Evolutionary conservation across 768 basidiomycete species (phyloP), one percentile per base, ranked within the genome.

Genomic region (Lentinula sp.): DNA sequence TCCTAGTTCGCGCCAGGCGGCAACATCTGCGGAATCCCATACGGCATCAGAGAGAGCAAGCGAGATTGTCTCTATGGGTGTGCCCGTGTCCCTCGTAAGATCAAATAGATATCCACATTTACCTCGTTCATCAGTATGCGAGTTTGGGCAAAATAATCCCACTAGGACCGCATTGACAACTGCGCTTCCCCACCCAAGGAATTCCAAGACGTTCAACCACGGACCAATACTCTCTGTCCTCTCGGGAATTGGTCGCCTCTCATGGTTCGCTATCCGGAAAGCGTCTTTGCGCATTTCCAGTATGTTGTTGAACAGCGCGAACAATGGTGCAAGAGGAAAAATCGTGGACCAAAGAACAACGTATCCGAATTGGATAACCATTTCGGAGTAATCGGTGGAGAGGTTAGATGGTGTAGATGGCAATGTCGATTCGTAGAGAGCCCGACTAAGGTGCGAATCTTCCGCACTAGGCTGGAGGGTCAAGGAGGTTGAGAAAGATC

Each of bases 331-430:
- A 16, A 98, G 77, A 2, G 95, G 93, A 94, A 95, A 98, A 61
- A 95, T 92, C 34, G 92, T 87, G 50, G 87, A 91, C 93, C 95
- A 98, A 21, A 98, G 77, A 7, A 85, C 86, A 34, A 98, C 86
- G 69, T 96, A 95, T 0, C 96, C 95, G 70, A 96, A 97, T 68
- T 95, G 93, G 8, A 90, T 89, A 15, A 91, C 91, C 95, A 99
- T 98, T 76, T 99, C 97, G 67, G 85, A 86, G 73, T 96, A 99
- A 74, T 98, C 96, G 57, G 78, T 83, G 67, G 93, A 95, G 5
- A 89, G 76, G 39, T 86, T 82, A 67, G 95, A 95, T 42, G 55
- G 55, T 4, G 55, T 56, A 13, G 55, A 56, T 7, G 55, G 55
- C 9, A 56, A 18, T 18, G 55, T 42, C 3, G 55, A 56, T 31